Conservation (phyloP, 805 yeast species). For the Candida qinlingensis region DNA sequence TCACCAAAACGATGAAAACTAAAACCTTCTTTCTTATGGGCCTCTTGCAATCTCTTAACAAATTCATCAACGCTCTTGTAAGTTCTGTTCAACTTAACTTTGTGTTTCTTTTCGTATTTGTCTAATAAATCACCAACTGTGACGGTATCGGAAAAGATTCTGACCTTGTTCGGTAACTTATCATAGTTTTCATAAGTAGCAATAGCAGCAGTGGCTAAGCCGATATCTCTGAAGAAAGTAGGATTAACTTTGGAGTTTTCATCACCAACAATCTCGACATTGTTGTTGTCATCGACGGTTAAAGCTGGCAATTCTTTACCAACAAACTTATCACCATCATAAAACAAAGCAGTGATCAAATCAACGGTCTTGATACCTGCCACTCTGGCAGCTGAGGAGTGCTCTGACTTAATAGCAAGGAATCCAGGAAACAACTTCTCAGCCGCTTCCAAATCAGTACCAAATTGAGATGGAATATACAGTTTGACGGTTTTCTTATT, state of each 20-base stretch:
- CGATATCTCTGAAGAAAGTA: slow-evolving; percentile 37
- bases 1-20: slow-evolving; percentile 34
- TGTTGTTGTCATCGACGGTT: slow-evolving; percentile 26
- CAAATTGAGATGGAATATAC: slow-evolving; percentile 60
- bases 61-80: slow-evolving; percentile 27
- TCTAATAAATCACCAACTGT: slow-evolving; percentile 34
- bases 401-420: slow-evolving; percentile 29
- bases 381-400: slow-evolving; percentile 34
- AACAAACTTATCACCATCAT: slow-evolving; percentile 26
- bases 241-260: slow-evolving; percentile 32
- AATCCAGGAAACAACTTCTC: slow-evolving; percentile 31
- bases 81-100: slow-evolving; percentile 30
- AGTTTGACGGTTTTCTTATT: slow-evolving; percentile 38
- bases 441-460: slow-evolving; percentile 35
- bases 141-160: slow-evolving; percentile 37
- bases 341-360: slow-evolving; percentile 36
- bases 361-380: slow-evolving; percentile 45
- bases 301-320: slow-evolving; percentile 28
- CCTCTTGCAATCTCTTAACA: neutral
- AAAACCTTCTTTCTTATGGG: slow-evolving; percentile 9
- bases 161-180: slow-evolving; percentile 38
- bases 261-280: slow-evolving; percentile 32
- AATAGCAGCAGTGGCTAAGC: slow-evolving; percentile 36
- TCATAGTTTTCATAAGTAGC: slow-evolving; percentile 31
- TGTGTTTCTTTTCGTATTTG: slow-evolving; percentile 35